A percentile compares a stretch with the other conserved stretches of the same genome.
Conservation (phyloP, 2,329 filamentous ascomycete genomes). For the Exophiala sp. region DNA sequence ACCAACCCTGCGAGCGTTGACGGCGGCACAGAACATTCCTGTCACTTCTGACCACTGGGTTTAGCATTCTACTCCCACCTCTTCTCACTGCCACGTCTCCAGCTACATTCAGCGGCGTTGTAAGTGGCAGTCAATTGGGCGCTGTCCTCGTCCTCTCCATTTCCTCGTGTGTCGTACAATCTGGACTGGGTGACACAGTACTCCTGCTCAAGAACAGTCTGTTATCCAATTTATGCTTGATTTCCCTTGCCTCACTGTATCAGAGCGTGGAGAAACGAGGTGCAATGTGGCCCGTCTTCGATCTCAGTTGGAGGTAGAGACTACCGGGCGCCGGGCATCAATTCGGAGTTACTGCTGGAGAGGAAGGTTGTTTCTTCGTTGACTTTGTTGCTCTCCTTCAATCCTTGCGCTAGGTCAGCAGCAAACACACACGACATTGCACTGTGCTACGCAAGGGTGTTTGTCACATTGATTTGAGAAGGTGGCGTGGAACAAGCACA, state of each 20-base stretch:
- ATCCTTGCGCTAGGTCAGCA: not conserved
- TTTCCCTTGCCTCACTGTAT: not conserved
- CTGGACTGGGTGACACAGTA: not conserved
- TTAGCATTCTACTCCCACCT: not conserved
- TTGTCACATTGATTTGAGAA: not conserved
- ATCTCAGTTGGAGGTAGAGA: conserved; percentile 6
- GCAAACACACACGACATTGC: not conserved
- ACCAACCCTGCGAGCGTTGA: not conserved
- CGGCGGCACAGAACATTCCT: not conserved
- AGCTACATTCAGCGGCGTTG: not conserved
- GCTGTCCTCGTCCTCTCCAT: not conserved
- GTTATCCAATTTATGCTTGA: not conserved
- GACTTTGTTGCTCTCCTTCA: not conserved
- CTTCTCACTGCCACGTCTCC: not conserved
- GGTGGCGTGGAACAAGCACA: not conserved
- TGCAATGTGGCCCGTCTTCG: conserved; percentile 11
- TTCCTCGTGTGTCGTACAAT: not conserved
- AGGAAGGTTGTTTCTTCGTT: not conserved
- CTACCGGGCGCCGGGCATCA: conserved; percentile 4
- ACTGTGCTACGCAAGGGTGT: not conserved
- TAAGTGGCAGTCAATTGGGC: not conserved
- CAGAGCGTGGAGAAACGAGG: not conserved
- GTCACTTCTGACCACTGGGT: not conserved
- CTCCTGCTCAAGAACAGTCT: not conserved
- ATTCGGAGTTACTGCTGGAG: not conserved